Evolutionary conservation across 169 alveolate genomes (phyloP).

Genomic region (Plasmodium berghei): DNA sequence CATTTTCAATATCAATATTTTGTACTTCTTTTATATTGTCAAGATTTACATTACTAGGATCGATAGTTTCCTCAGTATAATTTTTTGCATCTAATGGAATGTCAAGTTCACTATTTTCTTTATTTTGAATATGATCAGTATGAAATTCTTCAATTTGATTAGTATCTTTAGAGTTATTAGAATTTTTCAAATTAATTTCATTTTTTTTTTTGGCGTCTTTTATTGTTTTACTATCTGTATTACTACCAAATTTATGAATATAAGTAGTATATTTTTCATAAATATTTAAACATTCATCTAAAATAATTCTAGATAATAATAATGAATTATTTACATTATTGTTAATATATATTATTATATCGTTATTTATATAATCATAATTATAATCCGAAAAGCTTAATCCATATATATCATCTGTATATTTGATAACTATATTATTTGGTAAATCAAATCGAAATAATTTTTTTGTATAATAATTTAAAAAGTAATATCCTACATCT

Average conservation of each 20-base stretch:
- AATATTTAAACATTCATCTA: constrained; percentile 64
- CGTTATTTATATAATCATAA: constrained; percentile 65
- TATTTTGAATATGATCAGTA: constrained; percentile 15
- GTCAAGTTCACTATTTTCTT: not conserved
- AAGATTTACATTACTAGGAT: not conserved
- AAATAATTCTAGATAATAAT: constrained; percentile 35
- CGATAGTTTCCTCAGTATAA: constrained; percentile 23
- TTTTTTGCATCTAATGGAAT: constrained; percentile 8
- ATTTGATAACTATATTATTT: constrained; percentile 39
- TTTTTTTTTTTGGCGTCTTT: constrained; percentile 35
- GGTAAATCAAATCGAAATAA: constrained; percentile 70
- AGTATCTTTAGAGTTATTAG: not conserved
- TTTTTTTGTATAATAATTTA: constrained; percentile 61
- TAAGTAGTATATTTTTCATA: constrained; percentile 71
- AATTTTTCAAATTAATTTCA: not conserved
- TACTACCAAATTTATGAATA: constrained; percentile 61
- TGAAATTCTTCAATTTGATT: not conserved
- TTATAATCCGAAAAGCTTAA: constrained; percentile 56
- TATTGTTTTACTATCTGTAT: constrained; percentile 21
- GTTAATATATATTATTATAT: constrained; percentile 26
- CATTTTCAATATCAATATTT: not conserved
- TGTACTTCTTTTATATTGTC: constrained; percentile 22
- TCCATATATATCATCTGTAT: constrained; percentile 40
- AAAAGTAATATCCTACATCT: constrained; percentile 73
- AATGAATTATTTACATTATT: constrained; percentile 42